A percentile compares a stretch with the other conserved stretches of the same genome.
Evolutionary conservation across 495 filamentous ascomycete genomes (phyloP).

Genomic region (Apiosordaria backusii): DNA sequence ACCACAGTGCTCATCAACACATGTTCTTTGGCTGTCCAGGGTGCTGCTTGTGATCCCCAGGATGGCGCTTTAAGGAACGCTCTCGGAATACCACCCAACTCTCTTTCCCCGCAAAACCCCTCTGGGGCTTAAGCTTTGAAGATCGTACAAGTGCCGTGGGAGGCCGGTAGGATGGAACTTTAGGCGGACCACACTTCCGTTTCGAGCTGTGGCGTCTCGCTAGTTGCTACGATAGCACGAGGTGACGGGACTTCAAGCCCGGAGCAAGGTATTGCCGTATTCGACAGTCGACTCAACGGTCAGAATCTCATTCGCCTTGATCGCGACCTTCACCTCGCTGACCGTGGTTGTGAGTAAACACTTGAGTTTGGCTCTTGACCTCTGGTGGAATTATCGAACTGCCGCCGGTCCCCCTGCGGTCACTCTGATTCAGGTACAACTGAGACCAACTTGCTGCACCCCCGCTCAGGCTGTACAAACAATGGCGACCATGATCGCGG

Average conservation of each 20-base stretch:
- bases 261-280: constrained; percentile 27
- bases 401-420: not conserved
- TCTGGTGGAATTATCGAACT: not conserved
- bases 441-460: not conserved
- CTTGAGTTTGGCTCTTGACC: not conserved
- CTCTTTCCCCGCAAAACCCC: constrained; percentile 21
- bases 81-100: constrained; percentile 26
- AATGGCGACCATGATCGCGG: not conserved
- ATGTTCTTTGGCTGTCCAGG: constrained; percentile 1
- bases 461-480: not conserved
- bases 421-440: not conserved
- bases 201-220: constrained; percentile 18
- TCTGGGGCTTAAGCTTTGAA: constrained; percentile 21
- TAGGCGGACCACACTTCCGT: constrained; percentile 21
- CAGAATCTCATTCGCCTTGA: not conserved
- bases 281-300: not conserved
- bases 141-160: constrained; percentile 32
- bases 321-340: not conserved
- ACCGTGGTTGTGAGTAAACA: not conserved
- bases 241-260: constrained; percentile 12
- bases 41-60: constrained; percentile 17
- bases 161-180: constrained; percentile 22
- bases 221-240: constrained; percentile 13
- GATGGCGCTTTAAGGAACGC: constrained; percentile 19
- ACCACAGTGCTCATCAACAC: constrained; percentile 14